Conservation (phyloP, 352 stramenopile genomes). For the Pilasporangium apinafurcum region DNA sequence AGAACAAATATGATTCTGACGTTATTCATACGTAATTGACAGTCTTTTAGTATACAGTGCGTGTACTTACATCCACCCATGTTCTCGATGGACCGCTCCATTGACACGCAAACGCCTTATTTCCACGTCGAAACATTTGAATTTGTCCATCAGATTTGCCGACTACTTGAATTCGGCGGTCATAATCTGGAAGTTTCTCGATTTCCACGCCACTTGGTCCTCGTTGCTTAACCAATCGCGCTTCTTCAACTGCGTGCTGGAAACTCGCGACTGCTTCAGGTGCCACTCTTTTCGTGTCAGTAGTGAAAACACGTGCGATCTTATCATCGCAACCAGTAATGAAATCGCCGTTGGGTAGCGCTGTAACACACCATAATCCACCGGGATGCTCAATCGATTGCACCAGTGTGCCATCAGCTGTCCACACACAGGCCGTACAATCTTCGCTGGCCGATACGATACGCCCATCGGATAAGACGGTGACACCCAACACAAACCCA, state of each 20-base stretch:
- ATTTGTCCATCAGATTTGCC: conserved; percentile 92
- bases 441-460: conserved; percentile 82
- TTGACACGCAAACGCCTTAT: conserved; percentile 92
- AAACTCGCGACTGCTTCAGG: conserved; percentile 48
- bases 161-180: conserved; percentile 61
- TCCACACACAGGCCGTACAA: conserved; percentile 76
- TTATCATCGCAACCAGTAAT: conserved; percentile 94
- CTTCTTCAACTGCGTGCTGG: conserved; percentile 58
- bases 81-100: conserved; percentile 88
- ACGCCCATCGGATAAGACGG: conserved; percentile 42
- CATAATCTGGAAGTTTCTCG: conserved; percentile 91
- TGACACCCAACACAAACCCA: conserved; percentile 70
- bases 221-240: conserved; percentile 42
- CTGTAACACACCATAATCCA: conserved; percentile 80
- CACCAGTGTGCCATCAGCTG: conserved; percentile 32
- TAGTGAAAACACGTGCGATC: conserved; percentile 88
- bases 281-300: conserved; percentile 60
- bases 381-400: conserved; percentile 83
- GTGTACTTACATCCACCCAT: conserved; percentile 91
- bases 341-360: conserved; percentile 85
- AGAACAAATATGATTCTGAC: background rate
- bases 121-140: conserved; percentile 94
- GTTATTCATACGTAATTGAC: background rate
- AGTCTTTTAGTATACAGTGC: too few relatives aligned
- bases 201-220: conserved; percentile 92